These are phyloP conservation scores for Pichia scutulata DNA, from an alignment of 805 yeast species.

Conservation along the genomic window DNA sequence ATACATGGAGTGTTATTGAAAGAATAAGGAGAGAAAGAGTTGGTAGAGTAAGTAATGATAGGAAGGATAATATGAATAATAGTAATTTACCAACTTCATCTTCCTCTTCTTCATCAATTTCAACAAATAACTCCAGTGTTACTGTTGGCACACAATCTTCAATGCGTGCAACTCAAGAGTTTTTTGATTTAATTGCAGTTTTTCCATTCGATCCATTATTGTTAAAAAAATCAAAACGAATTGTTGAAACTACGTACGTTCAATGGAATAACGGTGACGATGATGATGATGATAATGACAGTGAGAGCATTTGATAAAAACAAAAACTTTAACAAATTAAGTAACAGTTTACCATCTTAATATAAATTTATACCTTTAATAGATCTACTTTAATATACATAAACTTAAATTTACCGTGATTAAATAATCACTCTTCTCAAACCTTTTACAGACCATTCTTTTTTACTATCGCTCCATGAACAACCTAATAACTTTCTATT, in stretches of 20 bases:
- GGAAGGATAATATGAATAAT: neutral
- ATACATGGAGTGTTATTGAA: slow-evolving; percentile 89
- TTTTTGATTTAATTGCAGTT: slow-evolving; percentile 84
- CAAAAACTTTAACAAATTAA: neutral
- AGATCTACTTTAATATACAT: neutral
- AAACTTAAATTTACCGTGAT: neutral
- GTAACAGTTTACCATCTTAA: neutral
- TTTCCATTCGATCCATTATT: slow-evolving; percentile 94
- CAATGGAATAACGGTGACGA: slow-evolving; percentile 81
- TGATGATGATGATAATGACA: slow-evolving; percentile 21
- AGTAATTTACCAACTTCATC: neutral
- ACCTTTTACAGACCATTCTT: slow-evolving; percentile 69
- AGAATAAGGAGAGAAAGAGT: slow-evolving; percentile 72
- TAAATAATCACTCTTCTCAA: slow-evolving; percentile 65
- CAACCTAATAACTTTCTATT: slow-evolving; percentile 68
- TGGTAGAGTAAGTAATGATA: slow-evolving; percentile 7
- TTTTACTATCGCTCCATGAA: slow-evolving; percentile 45
- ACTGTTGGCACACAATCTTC: slow-evolving; percentile 10
- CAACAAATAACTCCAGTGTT: neutral
- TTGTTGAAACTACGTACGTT: slow-evolving; percentile 52
- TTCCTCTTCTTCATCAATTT: slow-evolving; percentile 1
- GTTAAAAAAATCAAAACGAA: slow-evolving; percentile 49
- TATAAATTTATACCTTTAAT: neutral
- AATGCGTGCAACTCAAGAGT: slow-evolving; percentile 49
- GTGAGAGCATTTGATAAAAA: neutral